Base-by-base conservation (phyloP, 345 rosid genomes). In the Rhizophora mangle region DNA sequence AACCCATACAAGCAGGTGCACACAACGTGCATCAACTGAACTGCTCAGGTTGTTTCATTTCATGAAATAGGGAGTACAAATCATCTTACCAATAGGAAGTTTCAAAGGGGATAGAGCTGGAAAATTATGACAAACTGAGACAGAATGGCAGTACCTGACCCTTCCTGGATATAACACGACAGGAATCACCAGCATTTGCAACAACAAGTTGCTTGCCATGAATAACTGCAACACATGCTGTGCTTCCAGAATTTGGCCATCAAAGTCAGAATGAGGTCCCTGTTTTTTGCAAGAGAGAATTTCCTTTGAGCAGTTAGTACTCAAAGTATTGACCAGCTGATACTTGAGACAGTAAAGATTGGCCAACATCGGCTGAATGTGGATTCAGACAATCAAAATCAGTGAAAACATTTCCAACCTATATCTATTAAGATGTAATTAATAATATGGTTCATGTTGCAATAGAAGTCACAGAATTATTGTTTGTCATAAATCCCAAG, bases 171-270 rank as follows among this genome's bases (percentile, higher is more conserved):
- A 93, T 83, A 59, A 93, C 95, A 65, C 98, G 90, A 20, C 96
- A 96, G 65, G 98, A 93, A 81, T 93, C 98, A 60, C 98, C 98
- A 29, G 98, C 98, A 83, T 93, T 93, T 69, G 98, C 98, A 71
- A 93, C 96, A 24, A 24, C 24, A 64, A 93, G 85, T 70, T 83
- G 93, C 63, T 82, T 85, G 82, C 85, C 67, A 81, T 86, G 84
- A 51, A 90, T 68, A 54, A 88, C 68, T 65, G 92, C 96, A 75
- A 87, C 96, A 74, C 96, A 90, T 68, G 98, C 96, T 18, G 98
- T 93, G 84, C 92, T 32, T 71, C 98, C 98, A 67, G 82, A 90
- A 62, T 78, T 86, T 49, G 98, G 98, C 98, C 98, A 70, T 87
- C 11, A 72, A 90, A 93, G 77, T 89, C 96, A 76, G 99, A 89